Evolutionary conservation across 2,329 filamentous ascomycete species (phyloP).

Genomic region (Calonectria naviculata): DNA sequence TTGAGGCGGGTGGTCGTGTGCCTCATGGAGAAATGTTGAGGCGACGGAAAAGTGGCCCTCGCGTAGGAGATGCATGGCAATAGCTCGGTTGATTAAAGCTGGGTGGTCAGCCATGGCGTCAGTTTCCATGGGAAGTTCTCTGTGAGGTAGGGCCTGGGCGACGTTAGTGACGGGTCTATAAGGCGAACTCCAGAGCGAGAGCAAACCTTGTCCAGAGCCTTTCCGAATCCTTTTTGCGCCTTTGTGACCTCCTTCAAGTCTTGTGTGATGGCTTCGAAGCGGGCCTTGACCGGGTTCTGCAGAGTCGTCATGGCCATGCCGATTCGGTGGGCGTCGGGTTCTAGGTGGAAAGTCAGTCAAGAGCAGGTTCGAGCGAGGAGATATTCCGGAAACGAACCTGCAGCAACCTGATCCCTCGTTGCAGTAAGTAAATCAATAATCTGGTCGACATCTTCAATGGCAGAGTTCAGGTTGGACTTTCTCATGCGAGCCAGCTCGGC

Average conservation of each 20-base stretch:
- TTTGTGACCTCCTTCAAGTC: conserved; percentile 87
- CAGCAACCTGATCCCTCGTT: conserved; percentile 79
- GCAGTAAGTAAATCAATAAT: conserved; percentile 82
- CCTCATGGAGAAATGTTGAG: conserved; percentile 84
- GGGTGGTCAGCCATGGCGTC: conserved; percentile 83
- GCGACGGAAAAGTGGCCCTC: conserved; percentile 95
- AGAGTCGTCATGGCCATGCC: conserved; percentile 83
- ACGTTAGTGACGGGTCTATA: conserved; percentile 26
- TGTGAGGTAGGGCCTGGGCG: conserved; percentile 53
- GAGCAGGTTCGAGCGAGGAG: background rate
- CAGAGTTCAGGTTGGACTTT: conserved; percentile 74
- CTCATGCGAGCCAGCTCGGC: conserved; percentile 80
- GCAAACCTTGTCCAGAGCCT: conserved; percentile 81
- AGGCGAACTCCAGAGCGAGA: background rate
- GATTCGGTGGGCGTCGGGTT: conserved; percentile 64
- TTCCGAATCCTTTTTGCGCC: conserved; percentile 85
- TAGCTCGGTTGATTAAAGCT: conserved; percentile 87
- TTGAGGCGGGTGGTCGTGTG: conserved; percentile 50
- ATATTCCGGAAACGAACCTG: conserved; percentile 58
- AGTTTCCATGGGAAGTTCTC: conserved; percentile 80
- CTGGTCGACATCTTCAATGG: conserved; percentile 83
- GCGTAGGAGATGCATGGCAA: conserved; percentile 94
- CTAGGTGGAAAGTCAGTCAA: conserved; percentile 36
- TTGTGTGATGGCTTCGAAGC: conserved; percentile 83
- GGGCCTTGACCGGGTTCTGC: conserved; percentile 85